Conservation (phyloP, 352 stramenopile species). For the Hyaloperonospora brassicae region DNA sequence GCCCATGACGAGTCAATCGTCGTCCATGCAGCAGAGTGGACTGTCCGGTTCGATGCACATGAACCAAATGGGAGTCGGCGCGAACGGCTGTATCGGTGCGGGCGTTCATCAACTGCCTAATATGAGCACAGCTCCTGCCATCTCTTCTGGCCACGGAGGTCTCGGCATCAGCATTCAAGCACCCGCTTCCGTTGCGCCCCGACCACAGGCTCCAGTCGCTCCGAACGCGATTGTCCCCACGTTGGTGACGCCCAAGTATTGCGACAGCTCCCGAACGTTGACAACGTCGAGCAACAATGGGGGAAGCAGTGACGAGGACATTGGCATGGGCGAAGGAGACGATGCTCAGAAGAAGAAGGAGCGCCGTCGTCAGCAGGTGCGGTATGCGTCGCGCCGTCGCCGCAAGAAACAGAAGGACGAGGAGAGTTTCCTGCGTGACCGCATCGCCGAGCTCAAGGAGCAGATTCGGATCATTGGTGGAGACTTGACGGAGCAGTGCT, state of each 20-base stretch:
- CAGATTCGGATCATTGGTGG: constrained; percentile 78
- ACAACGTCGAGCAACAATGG: constrained; percentile 40
- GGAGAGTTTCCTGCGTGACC: constrained; percentile 68
- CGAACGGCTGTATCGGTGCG: constrained; percentile 12
- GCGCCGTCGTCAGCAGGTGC: constrained; percentile 65
- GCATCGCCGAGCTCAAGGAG: constrained; percentile 78
- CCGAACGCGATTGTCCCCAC: constrained; percentile 38
- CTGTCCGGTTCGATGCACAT: constrained; percentile 27
- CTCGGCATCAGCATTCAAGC: constrained; percentile 13
- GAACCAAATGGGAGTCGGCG: constrained; percentile 22
- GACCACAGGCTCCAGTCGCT: constrained; percentile 15
- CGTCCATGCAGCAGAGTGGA: constrained; percentile 28
- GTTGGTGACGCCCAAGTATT: constrained; percentile 18
- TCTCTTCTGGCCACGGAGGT: not conserved
- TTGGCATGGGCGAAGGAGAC: constrained; percentile 32
- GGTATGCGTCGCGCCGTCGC: constrained; percentile 66
- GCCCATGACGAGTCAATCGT: constrained; percentile 23
- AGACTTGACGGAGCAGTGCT: constrained; percentile 68
- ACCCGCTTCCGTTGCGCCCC: constrained; percentile 2
- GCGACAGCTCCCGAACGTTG: constrained; percentile 32
- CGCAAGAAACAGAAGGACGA: constrained; percentile 84
- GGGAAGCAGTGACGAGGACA: constrained; percentile 52
- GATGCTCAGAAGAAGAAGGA: constrained; percentile 75
- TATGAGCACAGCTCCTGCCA: constrained; percentile 3
- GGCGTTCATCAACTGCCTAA: constrained; percentile 23